Evolutionary conservation across 805 yeast species (phyloP).

Genomic region (Ogataea philodendri): DNA sequence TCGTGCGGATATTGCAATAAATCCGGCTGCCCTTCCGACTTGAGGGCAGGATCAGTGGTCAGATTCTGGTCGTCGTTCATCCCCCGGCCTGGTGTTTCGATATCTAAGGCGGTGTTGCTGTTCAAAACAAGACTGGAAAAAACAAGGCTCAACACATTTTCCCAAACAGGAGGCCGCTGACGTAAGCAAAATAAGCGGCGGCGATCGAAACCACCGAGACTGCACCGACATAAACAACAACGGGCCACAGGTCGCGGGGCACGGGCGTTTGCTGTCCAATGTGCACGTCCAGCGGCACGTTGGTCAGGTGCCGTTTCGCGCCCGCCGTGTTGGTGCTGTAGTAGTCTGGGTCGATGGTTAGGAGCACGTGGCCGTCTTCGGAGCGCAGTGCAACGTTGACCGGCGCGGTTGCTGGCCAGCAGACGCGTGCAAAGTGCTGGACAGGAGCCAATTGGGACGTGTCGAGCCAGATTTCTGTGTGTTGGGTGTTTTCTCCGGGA

Average conservation of each 20-base stretch:
- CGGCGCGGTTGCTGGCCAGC: conserved; percentile 32
- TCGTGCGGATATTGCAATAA: conserved; percentile 10
- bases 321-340: conserved; percentile 15
- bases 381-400: conserved; percentile 15
- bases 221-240: conserved; percentile 10
- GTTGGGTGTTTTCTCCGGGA: conserved; percentile 18
- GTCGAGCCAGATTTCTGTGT: neutral
- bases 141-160: conserved; percentile 13
- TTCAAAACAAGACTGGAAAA: conserved; percentile 11
- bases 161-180: conserved; percentile 9
- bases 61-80: conserved; percentile 21
- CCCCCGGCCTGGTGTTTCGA: conserved; percentile 4
- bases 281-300: conserved; percentile 19
- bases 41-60: conserved; percentile 18
- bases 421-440: conserved; percentile 12
- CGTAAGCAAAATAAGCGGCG: conserved; percentile 4
- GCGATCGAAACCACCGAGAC: conserved; percentile 12
- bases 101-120: conserved; percentile 5
- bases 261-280: conserved; percentile 12
- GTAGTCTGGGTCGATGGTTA: conserved; percentile 22
- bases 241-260: conserved; percentile 12
- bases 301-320: conserved; percentile 10
- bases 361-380: conserved; percentile 4
- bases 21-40: conserved; percentile 16
- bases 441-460: neutral